Conservation (phyloP, 768 basidiomycete species). For the Xerocomellus dryophilus region DNA sequence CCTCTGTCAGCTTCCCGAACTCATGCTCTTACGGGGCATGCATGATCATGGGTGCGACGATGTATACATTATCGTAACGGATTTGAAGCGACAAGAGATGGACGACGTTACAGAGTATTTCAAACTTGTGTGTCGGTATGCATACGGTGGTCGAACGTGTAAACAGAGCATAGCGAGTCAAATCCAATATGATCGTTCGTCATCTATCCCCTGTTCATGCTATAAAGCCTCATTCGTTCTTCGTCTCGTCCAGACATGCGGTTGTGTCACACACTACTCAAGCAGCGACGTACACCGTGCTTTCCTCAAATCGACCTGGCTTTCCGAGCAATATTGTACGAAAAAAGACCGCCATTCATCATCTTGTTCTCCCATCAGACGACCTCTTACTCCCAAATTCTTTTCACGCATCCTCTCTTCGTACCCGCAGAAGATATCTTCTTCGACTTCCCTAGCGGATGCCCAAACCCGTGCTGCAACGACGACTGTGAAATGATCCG, state of each 20-base stretch:
- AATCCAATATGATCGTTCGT: conserved; percentile 71
- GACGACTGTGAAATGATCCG: conserved; percentile 84
- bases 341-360: conserved; percentile 74
- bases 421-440: conserved; percentile 73
- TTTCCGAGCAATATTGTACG: conserved; percentile 70
- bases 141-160: conserved; percentile 55
- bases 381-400: conserved; percentile 77
- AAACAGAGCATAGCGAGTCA: conserved; percentile 65
- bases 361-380: conserved; percentile 78
- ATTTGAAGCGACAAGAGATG: conserved; percentile 77
- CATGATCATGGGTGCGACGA: conserved; percentile 78
- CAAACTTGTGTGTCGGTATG: conserved; percentile 64
- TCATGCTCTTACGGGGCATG: conserved; percentile 79
- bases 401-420: conserved; percentile 69
- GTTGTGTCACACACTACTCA: conserved; percentile 60
- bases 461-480: conserved; percentile 74
- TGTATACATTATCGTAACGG: conserved; percentile 74
- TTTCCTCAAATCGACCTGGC: conserved; percentile 81
- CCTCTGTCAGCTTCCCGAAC: conserved; percentile 59
- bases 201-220: neutral
- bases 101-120: conserved; percentile 78
- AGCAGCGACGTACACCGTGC: conserved; percentile 71
- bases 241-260: conserved; percentile 50
- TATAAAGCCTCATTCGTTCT: conserved; percentile 5
- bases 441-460: conserved; percentile 75